Percentiles rank a stretch among this genome's conserved stretches.
These are phyloP conservation scores for Hypocrella siamensis DNA, from an alignment of 2,329 filamentous ascomycete species.

Conservation along the genomic window DNA sequence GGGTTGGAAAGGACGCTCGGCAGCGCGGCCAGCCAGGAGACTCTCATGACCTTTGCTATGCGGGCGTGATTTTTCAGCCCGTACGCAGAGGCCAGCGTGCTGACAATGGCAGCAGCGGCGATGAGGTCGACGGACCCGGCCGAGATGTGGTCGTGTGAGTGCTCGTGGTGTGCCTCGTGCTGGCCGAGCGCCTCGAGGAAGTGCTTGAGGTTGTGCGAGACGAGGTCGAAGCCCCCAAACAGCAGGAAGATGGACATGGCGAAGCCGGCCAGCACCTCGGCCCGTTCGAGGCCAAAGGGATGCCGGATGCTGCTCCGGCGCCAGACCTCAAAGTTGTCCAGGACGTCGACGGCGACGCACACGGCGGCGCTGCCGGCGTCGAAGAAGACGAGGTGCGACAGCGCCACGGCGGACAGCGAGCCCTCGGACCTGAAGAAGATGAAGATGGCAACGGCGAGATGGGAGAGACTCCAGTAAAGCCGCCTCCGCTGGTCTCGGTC, in stretches of 20 bases:
- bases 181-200: constrained; percentile 49
- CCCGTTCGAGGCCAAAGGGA: constrained; percentile 82
- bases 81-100: constrained; percentile 75
- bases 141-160: constrained; percentile 49
- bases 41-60: constrained; percentile 81
- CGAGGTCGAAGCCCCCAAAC: constrained; percentile 94
- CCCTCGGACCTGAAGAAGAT: constrained; percentile 77
- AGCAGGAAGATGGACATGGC: constrained; percentile 90
- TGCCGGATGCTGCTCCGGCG: constrained; percentile 81
- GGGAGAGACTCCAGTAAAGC: constrained; percentile 79
- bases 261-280: constrained; percentile 88
- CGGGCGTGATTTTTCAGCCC: constrained; percentile 79
- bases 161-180: constrained; percentile 59
- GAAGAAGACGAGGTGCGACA: constrained; percentile 89
- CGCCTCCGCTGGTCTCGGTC: constrained; percentile 71
- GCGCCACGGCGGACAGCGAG: constrained; percentile 76
- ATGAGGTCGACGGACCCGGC: constrained; percentile 69
- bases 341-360: constrained; percentile 82
- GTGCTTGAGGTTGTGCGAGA: constrained; percentile 88
- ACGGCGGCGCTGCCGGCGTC: constrained; percentile 85
- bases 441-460: constrained; percentile 67
- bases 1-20: constrained; percentile 86
- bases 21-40: constrained; percentile 66
- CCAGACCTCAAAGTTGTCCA: constrained; percentile 97
- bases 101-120: constrained; percentile 63